These are phyloP conservation scores for Scortechinia acanthostroma DNA, from an alignment of 2,329 filamentous ascomycete genomes.

Conservation along the genomic window DNA sequence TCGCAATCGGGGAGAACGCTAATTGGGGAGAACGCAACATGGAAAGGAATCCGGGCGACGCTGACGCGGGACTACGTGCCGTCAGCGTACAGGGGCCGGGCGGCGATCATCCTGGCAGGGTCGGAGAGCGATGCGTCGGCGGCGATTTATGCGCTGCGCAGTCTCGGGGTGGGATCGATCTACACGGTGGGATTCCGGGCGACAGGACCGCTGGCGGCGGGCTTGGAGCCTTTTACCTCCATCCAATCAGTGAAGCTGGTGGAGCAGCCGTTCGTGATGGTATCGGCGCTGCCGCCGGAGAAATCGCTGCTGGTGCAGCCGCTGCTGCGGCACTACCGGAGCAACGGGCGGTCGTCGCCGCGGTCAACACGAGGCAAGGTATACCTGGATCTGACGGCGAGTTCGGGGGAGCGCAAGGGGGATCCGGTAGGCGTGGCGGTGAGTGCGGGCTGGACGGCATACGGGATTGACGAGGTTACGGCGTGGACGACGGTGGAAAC, in stretches of 20 bases:
- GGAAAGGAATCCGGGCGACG: constrained; percentile 78
- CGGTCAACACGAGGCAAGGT: constrained; percentile 49
- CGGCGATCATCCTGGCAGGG: constrained; percentile 69
- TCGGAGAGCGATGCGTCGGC: constrained; percentile 71
- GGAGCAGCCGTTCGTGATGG: constrained; percentile 73
- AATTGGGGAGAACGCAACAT: constrained; percentile 74
- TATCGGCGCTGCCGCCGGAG: constrained; percentile 72
- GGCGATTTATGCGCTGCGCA: constrained; percentile 71
- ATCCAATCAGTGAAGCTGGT: constrained; percentile 77
- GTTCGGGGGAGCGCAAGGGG: constrained; percentile 51
- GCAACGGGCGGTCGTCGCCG: constrained; percentile 27
- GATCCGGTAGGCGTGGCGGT: constrained; percentile 65
- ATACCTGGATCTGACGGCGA: constrained; percentile 74
- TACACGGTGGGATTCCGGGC: constrained; percentile 79
- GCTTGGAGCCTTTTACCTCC: constrained; percentile 56
- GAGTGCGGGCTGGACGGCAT: constrained; percentile 71
- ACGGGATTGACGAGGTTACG: constrained; percentile 72
- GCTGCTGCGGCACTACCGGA: constrained; percentile 67
- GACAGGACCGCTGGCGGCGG: constrained; percentile 48
- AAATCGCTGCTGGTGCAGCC: constrained; percentile 75
- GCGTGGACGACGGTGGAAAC: constrained; percentile 82
- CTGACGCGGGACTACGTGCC: constrained; percentile 76
- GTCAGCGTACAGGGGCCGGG: constrained; percentile 70
- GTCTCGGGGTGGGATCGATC: constrained; percentile 69
- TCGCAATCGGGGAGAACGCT: constrained; percentile 29